Base-by-base conservation (phyloP, 139 green algal genomes). In the Chlamydomonas schloesseri region DNA sequence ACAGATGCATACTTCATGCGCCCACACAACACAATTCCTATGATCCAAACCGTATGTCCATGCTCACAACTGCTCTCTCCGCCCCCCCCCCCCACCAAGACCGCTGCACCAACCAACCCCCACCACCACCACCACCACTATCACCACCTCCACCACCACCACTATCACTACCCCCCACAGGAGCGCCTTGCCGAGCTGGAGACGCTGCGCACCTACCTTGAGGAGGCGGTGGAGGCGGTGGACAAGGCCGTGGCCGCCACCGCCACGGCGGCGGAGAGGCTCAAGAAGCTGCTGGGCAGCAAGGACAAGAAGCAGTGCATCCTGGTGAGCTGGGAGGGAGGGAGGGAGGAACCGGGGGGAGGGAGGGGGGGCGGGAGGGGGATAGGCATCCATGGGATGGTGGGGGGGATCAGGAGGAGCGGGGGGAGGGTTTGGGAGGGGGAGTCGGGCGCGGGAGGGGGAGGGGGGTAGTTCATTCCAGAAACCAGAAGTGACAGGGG, bases 171-270 rank as follows among this genome's bases (percentile, higher is more conserved):
- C n/a, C 29, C 64, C 3, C 29, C 9, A 6, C 64, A 23, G 60
- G 94, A 96, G 13, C 74, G 81, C 14, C 85, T 99, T 33, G 95
- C 90, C 17, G 96, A 99, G 93, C 90, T 99, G 50, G 94, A 98
- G 33, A 79, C 82, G n/a, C 90, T 99, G 37, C 87, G 93, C n/a
- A 82, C 96, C 23, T 97, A 97, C 50, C 85, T 98, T 3, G 89
- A 94, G 82, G 89, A 95, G 46, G 94, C 86, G 2, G 31, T 91
- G 0, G 92, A 91, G 26, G 92, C 92, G 8, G 81, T 98, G 36
- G 96, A 98, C 88, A 88, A 90, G 64, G 86, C 90, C n/a, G 92
- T 92, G 2, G 42, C 47, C n/a, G 60, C 89, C 0, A 88, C 88
- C 50, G 86, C 89, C 14, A 83, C 81, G 46, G 88, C 90, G 20